Base-by-base conservation (phyloP, 805 yeast species). In the Ogataea pilisensis region DNA sequence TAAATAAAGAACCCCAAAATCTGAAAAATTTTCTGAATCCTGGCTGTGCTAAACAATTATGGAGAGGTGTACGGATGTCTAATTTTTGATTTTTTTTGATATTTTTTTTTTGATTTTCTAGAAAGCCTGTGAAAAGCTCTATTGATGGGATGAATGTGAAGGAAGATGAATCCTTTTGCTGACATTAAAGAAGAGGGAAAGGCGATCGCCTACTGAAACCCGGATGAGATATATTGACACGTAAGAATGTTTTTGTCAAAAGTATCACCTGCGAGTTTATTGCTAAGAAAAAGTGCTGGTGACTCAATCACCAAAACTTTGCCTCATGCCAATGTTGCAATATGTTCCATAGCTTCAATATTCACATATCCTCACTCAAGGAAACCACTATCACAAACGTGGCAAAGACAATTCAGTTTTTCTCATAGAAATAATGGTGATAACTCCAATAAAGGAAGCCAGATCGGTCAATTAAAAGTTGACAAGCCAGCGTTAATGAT, bases 401-500 rank as follows among this genome's bases (percentile, higher is more conserved):
- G 9, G 45, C 26, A 31, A 31, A n/a, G 39, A 41, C 31, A 44
- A 45, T 39, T 35, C 35, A 16, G 46, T 39, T 16, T 53, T 33
- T 37, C 38, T 12, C 32, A 13, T 16, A 24, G 35, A 13, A 29
- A 21, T 7, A 22, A 16, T 6, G 12, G 18, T 9, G n/a, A n/a
- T n/a, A n/a, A n/a, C n/a, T n/a, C n/a, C n/a, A n/a, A 29, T 8
- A 21, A 34, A 26, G 37, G 39, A 1, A 34, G 35, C 3, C 19
- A 28, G 2, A 34, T 37, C 2, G 50, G 45, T 4, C 54, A 46
- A 35, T 24, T 77, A 44, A 79, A 83, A 52, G 73, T 76, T 17
- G 93, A 85, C 39, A 78, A 82, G 46, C 95, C 95, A 2, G 78
- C 82, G 60, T 68, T 86, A 47, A 83, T 88, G 83, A 74, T 91